Evolutionary conservation across 371 early-diverging fungal genomes (phyloP).

Genomic region (Mucor plumbeus): DNA sequence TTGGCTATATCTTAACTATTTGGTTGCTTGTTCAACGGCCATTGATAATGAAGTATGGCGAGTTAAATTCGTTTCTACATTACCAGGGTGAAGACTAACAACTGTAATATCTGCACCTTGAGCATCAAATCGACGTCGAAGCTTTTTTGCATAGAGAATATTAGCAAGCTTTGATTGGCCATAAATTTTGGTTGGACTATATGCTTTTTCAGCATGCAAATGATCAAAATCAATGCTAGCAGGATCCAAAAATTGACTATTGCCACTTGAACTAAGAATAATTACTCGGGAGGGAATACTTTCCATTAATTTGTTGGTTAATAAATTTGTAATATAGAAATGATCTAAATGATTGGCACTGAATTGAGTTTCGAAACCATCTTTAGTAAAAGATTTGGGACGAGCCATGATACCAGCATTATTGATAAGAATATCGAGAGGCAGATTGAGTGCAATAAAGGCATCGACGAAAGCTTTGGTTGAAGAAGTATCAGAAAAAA

Average conservation of each 20-base stretch:
- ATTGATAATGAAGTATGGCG: not conserved
- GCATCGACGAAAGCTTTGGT: constrained; percentile 50
- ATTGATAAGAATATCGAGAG: constrained; percentile 47
- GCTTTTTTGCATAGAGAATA: constrained; percentile 58
- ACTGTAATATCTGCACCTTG: constrained; percentile 8
- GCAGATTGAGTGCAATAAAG: constrained; percentile 58
- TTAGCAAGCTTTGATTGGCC: constrained; percentile 32
- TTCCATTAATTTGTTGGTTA: constrained; percentile 62
- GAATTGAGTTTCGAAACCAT: constrained; percentile 53
- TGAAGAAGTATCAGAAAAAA: constrained; percentile 54
- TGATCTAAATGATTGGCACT: constrained; percentile 77
- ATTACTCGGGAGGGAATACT: constrained; percentile 60
- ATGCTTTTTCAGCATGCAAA: constrained; percentile 44
- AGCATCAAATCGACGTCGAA: constrained; percentile 48
- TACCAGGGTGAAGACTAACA: constrained; percentile 9
- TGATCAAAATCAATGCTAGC: constrained; percentile 30
- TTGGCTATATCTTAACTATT: constrained; percentile 6
- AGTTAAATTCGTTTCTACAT: not conserved
- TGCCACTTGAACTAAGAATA: constrained; percentile 48
- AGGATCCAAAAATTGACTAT: constrained; percentile 25
- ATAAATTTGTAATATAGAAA: constrained; percentile 59
- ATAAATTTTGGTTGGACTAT: constrained; percentile 11
- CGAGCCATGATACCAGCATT: constrained; percentile 68
- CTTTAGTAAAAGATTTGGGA: constrained; percentile 58
- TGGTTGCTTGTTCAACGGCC: not conserved